Conservation (phyloP, 345 rosid genomes). For the Eucalyptus urophylla region DNA sequence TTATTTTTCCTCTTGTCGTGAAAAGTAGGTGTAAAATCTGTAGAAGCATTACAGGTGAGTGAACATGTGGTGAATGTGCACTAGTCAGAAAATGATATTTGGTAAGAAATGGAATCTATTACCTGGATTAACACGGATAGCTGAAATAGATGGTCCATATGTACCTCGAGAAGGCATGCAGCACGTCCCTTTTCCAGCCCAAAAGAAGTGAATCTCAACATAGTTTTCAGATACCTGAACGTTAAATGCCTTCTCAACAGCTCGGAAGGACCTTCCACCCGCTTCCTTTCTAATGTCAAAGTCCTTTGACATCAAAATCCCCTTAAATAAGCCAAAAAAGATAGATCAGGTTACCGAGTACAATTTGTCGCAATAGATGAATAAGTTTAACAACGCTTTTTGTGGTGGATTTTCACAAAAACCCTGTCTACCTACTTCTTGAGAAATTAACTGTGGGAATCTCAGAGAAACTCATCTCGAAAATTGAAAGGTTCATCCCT, state of each 20-base stretch:
- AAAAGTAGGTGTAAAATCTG: no score
- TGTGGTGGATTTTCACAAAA: neutral
- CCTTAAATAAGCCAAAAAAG: conserved; percentile 11
- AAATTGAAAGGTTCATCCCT: neutral
- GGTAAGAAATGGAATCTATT: no score
- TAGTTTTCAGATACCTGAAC: no score
- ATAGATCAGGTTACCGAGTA: neutral
- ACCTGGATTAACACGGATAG: no score
- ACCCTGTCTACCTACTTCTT: neutral
- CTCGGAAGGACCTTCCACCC: conserved; percentile 7
- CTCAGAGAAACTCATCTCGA: neutral
- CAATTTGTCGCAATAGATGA: neutral
- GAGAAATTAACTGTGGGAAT: neutral
- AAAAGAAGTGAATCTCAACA: no score
- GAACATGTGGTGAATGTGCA: no score
- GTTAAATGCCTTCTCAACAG: neutral
- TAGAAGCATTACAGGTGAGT: no score
- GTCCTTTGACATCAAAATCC: conserved; percentile 25
- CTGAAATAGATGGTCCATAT: no score
- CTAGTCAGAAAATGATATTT: no score
- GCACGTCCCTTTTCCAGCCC: neutral
- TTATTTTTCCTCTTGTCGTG: no score
- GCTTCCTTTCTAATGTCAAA: conserved; percentile 26
- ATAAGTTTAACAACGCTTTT: neutral
- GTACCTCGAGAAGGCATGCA: no score